A percentile compares a stretch with the other conserved stretches of the same genome.
These are phyloP conservation scores for Eucalyptus lansdowneana DNA, from an alignment of 345 rosid genomes.

Conservation along the genomic window DNA sequence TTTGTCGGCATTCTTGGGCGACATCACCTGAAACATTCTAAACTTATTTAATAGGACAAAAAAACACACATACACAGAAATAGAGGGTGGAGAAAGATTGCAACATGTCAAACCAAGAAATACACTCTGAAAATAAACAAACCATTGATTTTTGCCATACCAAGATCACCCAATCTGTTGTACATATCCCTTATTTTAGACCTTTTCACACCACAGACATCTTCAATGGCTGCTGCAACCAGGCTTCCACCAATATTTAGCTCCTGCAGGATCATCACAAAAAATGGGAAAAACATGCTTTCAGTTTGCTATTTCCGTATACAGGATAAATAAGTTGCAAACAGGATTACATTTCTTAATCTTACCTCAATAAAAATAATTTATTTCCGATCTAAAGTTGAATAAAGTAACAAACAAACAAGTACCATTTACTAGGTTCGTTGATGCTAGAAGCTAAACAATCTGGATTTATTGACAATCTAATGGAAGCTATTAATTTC, in stretches of 20 bases:
- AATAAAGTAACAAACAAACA: neutral
- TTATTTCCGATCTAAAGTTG: neutral
- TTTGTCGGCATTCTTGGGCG: conserved; percentile 83
- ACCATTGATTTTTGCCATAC: conserved; percentile 12
- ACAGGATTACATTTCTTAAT: neutral
- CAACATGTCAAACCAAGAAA: neutral
- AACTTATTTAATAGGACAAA: neutral
- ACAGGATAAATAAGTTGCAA: neutral
- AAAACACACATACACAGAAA: neutral
- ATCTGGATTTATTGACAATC: neutral
- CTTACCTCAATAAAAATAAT: neutral
- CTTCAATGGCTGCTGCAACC: conserved; percentile 72
- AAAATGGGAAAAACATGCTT: neutral
- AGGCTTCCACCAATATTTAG: conserved; percentile 81
- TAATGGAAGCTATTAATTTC: neutral
- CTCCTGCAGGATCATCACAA: conserved; percentile 27
- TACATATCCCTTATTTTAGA: conserved; percentile 72
- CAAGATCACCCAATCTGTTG: conserved; percentile 76
- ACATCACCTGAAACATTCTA: conserved; percentile 56
- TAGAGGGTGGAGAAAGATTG: neutral
- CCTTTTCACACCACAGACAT: conserved; percentile 70
- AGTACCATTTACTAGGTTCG: neutral
- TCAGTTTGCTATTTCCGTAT: neutral
- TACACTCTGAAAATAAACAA: neutral
- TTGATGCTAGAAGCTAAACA: neutral